A percentile compares a stretch with the other conserved stretches of the same genome.
phyloP scores from a whole-genome alignment of 352 stramenopile species.

The Globisporangium irregulare region DNA sequence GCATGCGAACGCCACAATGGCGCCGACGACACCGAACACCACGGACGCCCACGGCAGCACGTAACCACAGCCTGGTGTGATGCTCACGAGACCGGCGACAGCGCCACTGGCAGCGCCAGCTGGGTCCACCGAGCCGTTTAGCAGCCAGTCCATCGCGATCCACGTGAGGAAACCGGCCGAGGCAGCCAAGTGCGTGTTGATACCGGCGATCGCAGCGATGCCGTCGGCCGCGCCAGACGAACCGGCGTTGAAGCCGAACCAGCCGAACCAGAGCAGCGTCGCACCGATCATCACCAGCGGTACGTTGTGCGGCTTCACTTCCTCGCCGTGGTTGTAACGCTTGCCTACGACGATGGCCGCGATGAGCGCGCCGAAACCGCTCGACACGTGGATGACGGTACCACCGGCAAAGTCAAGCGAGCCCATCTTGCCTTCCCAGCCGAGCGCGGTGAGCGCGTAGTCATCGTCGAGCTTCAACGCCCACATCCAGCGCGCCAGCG shows the following conservation, averaged over 20 bases:
- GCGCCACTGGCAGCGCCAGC: conserved; percentile 61
- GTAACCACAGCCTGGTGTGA: conserved; percentile 72
- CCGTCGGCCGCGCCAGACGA: conserved; percentile 56
- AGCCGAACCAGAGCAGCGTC: conserved; percentile 82
- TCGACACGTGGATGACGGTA: conserved; percentile 82
- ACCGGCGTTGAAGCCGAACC: conserved; percentile 84
- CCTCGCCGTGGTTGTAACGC: conserved; percentile 67
- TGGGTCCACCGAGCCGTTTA: conserved; percentile 58
- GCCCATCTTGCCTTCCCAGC: conserved; percentile 72
- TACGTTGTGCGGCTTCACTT: conserved; percentile 81
- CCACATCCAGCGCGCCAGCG: conserved; percentile 85
- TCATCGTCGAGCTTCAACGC: conserved; percentile 54
- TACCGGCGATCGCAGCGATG: conserved; percentile 58
- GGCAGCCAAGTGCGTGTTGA: conserved; percentile 73
- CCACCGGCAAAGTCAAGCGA: conserved; percentile 81
- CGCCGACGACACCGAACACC: conserved; percentile 70
- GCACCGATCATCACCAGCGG: conserved; percentile 80
- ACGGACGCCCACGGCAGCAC: conserved; percentile 67
- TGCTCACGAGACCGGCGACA: conserved; percentile 58
- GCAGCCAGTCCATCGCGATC: conserved; percentile 50
- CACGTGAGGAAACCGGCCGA: conserved; percentile 68
- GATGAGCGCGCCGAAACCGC: conserved; percentile 73
- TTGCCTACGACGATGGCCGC: conserved; percentile 68
- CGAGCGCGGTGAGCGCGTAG: conserved; percentile 39
- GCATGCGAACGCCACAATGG: conserved; percentile 43